Conservation (phyloP, 352 stramenopile genomes). For the Phytophthora colocasiae region DNA sequence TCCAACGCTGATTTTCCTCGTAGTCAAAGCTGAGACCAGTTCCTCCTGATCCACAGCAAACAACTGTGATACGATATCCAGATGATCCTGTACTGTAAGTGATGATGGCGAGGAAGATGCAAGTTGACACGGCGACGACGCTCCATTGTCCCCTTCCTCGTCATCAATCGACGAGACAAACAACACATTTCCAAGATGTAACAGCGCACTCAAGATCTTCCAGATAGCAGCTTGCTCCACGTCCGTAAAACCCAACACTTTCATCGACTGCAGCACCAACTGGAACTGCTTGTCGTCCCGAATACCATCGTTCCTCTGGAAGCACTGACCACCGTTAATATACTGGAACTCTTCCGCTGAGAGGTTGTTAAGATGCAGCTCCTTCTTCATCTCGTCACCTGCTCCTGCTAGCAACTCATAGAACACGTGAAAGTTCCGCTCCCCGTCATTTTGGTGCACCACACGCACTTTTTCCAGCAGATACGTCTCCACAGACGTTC, state of each 20-base stretch:
- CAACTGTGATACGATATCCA: conserved; percentile 50
- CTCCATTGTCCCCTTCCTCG: conserved; percentile 53
- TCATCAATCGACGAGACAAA: conserved; percentile 73
- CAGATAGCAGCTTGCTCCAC: conserved; percentile 72
- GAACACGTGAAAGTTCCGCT: conserved; percentile 88
- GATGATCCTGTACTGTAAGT: conserved; percentile 46
- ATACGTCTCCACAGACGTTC: conserved; percentile 87
- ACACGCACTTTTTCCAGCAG: conserved; percentile 94
- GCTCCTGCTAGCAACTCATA: conserved; percentile 77
- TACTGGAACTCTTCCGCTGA: conserved; percentile 69
- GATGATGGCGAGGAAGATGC: conserved; percentile 42
- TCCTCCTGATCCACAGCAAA: conserved; percentile 54
- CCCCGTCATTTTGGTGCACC: conserved; percentile 72
- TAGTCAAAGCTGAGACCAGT: conserved; percentile 63
- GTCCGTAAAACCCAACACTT: conserved; percentile 71
- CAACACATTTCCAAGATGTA: conserved; percentile 86
- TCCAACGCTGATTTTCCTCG: conserved; percentile 75
- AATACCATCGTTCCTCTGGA: conserved; percentile 69
- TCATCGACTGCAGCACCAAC: conserved; percentile 72
- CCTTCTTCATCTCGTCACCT: conserved; percentile 49
- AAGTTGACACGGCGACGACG: conserved; percentile 47
- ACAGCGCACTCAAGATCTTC: conserved; percentile 70
- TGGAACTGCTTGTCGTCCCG: conserved; percentile 71
- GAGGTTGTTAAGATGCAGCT: conserved; percentile 49
- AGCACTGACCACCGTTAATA: conserved; percentile 70